These are phyloP conservation scores for Anastatica hierochuntica DNA, from an alignment of 345 rosid species.

Conservation along the genomic window DNA sequence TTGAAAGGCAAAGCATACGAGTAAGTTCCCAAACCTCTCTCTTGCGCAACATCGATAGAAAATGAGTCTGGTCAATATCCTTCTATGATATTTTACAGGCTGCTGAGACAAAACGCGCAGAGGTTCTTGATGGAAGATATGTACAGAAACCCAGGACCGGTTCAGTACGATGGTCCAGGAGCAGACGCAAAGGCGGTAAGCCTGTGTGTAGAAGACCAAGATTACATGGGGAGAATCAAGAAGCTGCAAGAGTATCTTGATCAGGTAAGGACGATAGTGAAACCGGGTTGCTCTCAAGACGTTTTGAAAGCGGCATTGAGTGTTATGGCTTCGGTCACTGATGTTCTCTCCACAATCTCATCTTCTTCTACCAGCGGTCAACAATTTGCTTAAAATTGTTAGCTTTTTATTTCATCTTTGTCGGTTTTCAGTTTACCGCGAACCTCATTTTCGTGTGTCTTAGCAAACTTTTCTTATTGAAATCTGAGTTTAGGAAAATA, in stretches of 20 bases:
- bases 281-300: constrained; percentile 94
- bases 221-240: constrained; percentile 97
- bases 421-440: too few species aligned
- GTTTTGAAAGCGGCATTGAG: constrained; percentile 95
- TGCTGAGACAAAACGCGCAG: constrained; percentile 61
- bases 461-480: too few species aligned
- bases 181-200: constrained; percentile 71
- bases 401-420: too few species aligned
- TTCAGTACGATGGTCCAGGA: constrained; percentile 94
- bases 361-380: constrained; percentile 32
- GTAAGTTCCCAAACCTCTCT: constrained; percentile 48
- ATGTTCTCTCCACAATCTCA: constrained; percentile 69
- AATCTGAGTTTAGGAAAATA: too few species aligned
- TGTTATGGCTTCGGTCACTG: constrained; percentile 85
- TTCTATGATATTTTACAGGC: constrained; percentile 52
- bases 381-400: constrained; percentile 9
- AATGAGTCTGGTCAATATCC: too few species aligned
- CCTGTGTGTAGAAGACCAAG: constrained; percentile 90
- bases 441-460: too few species aligned
- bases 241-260: constrained; percentile 80
- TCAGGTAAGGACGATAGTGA: constrained; percentile 82
- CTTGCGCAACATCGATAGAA: not conserved
- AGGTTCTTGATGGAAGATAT: constrained; percentile 73
- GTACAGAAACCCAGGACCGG: constrained; percentile 93
- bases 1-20: constrained; percentile 90